Conservation (phyloP, 2,329 filamentous ascomycete genomes). For the Aspergillus fischeri region DNA sequence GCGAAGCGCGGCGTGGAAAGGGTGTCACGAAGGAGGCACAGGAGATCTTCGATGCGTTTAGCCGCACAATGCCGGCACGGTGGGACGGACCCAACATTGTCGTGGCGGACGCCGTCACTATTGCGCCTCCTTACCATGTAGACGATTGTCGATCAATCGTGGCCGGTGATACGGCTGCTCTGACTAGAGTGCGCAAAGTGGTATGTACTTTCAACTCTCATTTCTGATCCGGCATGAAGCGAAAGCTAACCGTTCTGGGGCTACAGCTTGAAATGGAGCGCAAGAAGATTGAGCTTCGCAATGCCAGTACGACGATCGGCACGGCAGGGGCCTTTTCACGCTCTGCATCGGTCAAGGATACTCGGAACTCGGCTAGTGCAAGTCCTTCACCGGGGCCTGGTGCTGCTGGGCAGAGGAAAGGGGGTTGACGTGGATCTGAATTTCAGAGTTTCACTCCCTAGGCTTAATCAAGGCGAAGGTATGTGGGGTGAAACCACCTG, state of each 20-base stretch:
- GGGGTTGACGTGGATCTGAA: slow-evolving; percentile 19
- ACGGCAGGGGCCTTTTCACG: slow-evolving; percentile 25
- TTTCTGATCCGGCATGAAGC: too few relatives aligned
- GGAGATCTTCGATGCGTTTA: slow-evolving; percentile 60
- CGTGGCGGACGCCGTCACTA: slow-evolving; percentile 57
- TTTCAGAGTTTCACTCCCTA: neutral
- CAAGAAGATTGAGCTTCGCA: slow-evolving; percentile 44
- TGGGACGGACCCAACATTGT: slow-evolving; percentile 59
- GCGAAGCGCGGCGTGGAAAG: slow-evolving; percentile 56
- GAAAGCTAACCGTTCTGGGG: neutral
- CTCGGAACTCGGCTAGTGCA: slow-evolving; percentile 9
- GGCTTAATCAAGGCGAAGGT: neutral
- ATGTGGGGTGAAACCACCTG: neutral
- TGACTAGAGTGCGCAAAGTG: slow-evolving; percentile 46
- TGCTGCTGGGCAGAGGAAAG: slow-evolving; percentile 27
- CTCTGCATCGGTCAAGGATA: slow-evolving; percentile 8
- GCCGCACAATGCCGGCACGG: slow-evolving; percentile 56
- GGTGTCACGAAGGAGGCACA: slow-evolving; percentile 60
- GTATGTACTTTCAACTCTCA: too few relatives aligned
- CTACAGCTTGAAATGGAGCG: slow-evolving; percentile 45
- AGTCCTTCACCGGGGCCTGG: slow-evolving; percentile 20
- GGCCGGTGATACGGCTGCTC: slow-evolving; percentile 38
- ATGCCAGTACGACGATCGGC: slow-evolving; percentile 37
- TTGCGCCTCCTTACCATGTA: slow-evolving; percentile 54
- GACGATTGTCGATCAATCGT: slow-evolving; percentile 49